Evolutionary conservation across 257 asterid species (phyloP).

Genomic region (Pogostemon cablin): DNA sequence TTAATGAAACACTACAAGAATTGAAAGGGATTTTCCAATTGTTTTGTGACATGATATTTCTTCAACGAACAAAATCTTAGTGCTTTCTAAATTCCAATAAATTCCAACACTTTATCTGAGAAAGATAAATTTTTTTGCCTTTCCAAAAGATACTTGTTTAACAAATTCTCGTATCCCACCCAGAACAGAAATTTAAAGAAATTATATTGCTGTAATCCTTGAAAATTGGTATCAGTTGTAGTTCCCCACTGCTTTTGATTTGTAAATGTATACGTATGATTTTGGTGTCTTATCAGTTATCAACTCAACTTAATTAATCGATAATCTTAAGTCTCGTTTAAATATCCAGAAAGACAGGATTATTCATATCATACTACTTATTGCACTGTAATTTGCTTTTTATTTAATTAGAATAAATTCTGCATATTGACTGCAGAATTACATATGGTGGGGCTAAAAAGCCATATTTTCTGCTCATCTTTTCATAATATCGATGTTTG

Average conservation of each 20-base stretch:
- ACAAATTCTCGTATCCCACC: not conserved
- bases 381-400: too few relatives aligned
- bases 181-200: not conserved
- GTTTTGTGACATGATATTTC: conserved; percentile 5
- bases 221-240: conserved; percentile 3
- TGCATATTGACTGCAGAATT: conserved; percentile 11
- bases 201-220: not conserved
- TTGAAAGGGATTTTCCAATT: conserved; percentile 20
- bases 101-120: not conserved
- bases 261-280: too few relatives aligned
- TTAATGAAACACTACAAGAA: conserved; percentile 19
- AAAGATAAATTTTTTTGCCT: not conserved
- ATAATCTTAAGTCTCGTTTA: too few relatives aligned
- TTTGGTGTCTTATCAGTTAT: too few relatives aligned
- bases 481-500: conserved; percentile 45
- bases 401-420: not conserved
- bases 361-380: too few relatives aligned
- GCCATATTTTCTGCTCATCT: conserved; percentile 40
- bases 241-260: not conserved
- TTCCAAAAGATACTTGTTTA: not conserved
- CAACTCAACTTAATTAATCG: not conserved
- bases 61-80: conserved; percentile 13
- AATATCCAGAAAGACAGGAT: too few relatives aligned
- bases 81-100: not conserved
- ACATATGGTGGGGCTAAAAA: conserved; percentile 27